Evolutionary conservation across 306 rosid species (phyloP).

Genomic region (Cucurbita pepo): DNA sequence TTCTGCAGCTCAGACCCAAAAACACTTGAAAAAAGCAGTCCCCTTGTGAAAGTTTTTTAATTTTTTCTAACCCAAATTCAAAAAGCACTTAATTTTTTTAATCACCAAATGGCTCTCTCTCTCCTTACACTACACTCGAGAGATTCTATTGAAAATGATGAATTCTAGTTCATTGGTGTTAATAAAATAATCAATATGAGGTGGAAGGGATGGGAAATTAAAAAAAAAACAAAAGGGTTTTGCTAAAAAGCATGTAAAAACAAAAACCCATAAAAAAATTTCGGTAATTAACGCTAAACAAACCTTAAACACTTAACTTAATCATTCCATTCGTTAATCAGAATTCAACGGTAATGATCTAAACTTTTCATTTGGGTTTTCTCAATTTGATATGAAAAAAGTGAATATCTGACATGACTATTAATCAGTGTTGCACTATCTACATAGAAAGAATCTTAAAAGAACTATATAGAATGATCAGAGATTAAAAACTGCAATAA

Average conservation of each 20-base stretch:
- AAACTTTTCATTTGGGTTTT: not conserved
- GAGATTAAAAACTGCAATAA: not conserved
- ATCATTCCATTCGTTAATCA: not conserved
- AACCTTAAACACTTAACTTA: not conserved
- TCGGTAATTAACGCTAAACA: not conserved
- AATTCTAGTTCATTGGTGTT: not conserved
- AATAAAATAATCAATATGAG: not conserved
- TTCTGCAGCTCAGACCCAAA: not conserved
- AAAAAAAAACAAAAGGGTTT: not conserved
- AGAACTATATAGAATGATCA: not conserved
- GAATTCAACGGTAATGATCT: not conserved
- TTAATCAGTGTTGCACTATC: not conserved
- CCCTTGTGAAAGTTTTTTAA: not conserved
- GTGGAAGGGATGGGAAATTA: not conserved
- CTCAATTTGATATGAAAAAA: not conserved
- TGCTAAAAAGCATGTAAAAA: not conserved
- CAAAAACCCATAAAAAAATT: not conserved
- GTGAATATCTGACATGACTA: not conserved
- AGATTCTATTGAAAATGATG: slow-evolving; percentile 5
- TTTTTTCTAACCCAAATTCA: not conserved
- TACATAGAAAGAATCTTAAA: not conserved
- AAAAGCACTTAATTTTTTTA: not conserved
- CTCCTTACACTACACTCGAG: not conserved
- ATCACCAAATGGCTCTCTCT: not conserved
- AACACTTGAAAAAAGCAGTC: not conserved